phyloP scores from a whole-genome alignment of 2,329 filamentous ascomycete species.

The Venturia aucupariae region DNA sequence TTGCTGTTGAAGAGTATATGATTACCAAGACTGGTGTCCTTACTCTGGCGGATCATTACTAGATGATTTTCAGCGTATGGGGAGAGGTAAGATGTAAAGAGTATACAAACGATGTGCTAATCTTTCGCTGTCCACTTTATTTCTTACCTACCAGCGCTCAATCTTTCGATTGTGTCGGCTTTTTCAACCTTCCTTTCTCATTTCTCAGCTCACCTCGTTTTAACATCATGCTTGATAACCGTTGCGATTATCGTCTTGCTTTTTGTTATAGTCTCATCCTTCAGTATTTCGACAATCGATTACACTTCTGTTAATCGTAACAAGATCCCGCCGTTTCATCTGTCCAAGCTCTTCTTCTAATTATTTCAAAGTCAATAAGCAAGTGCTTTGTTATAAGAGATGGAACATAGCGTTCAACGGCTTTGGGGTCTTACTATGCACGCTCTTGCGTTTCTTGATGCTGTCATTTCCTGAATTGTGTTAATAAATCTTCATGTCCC shows the following conservation, averaged over 20 bases:
- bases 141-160: neutral
- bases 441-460: neutral
- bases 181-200: too few relatives aligned
- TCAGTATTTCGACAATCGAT: neutral
- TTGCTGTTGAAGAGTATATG: slow-evolving; percentile 53
- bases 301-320: too few relatives aligned
- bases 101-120: neutral
- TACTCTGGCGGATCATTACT: slow-evolving; percentile 41
- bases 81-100: neutral
- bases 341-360: neutral
- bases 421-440: neutral
- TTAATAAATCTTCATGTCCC: neutral
- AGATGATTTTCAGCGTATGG: neutral
- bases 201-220: too few relatives aligned
- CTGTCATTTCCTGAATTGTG: neutral
- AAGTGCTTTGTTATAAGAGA: neutral
- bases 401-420: neutral
- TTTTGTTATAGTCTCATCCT: neutral
- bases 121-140: neutral
- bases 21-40: slow-evolving; percentile 58
- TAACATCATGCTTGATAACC: too few relatives aligned
- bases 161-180: too few relatives aligned
- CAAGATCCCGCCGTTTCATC: too few relatives aligned
- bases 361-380: neutral
- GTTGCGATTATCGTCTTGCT: neutral